Evolutionary conservation across 139 green algal genomes (phyloP).

Genomic region (Asterochloris sp.): DNA sequence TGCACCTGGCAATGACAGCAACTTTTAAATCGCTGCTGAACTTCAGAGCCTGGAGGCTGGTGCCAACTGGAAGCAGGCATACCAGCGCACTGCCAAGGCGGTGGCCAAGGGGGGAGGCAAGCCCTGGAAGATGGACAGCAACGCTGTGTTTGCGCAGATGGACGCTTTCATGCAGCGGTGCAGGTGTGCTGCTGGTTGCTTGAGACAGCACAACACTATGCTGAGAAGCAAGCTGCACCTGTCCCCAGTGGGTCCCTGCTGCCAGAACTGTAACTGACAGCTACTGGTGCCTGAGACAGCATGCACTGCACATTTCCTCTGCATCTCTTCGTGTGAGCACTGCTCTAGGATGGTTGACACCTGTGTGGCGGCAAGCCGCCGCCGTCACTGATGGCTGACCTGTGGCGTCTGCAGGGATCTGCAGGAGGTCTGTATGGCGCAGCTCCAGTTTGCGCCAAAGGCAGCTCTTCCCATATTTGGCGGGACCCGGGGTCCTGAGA

Average conservation of each 20-base stretch:
- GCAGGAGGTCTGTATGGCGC: constrained; percentile 84
- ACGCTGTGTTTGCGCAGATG: constrained; percentile 80
- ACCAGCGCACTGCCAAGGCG: constrained; percentile 51
- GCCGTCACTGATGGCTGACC: not conserved
- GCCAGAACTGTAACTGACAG: too few relatives aligned
- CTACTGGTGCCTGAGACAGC: too few relatives aligned
- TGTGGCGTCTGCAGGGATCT: constrained; percentile 52
- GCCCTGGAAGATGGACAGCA: constrained; percentile 68
- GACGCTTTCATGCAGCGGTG: constrained; percentile 91
- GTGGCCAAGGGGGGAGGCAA: constrained; percentile 28
- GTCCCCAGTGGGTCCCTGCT: too few relatives aligned
- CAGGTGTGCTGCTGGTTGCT: constrained; percentile 9
- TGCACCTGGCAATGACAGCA: too few relatives aligned
- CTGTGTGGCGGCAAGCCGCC: not conserved
- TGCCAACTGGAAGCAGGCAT: constrained; percentile 70
- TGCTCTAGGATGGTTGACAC: not conserved
- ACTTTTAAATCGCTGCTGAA: not conserved
- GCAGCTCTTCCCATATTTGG: constrained; percentile 68
- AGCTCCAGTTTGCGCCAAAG: constrained; percentile 79
- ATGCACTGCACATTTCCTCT: too few relatives aligned
- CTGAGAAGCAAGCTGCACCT: too few relatives aligned
- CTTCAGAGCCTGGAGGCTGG: constrained; percentile 57
- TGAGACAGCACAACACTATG: too few relatives aligned
- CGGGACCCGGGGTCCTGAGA: constrained; percentile 70
- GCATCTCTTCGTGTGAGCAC: too few relatives aligned